Percentiles rank a stretch among this genome's conserved stretches.
Conservation (phyloP, 169 alveolate genomes). For the Eimeria praecox region DNA sequence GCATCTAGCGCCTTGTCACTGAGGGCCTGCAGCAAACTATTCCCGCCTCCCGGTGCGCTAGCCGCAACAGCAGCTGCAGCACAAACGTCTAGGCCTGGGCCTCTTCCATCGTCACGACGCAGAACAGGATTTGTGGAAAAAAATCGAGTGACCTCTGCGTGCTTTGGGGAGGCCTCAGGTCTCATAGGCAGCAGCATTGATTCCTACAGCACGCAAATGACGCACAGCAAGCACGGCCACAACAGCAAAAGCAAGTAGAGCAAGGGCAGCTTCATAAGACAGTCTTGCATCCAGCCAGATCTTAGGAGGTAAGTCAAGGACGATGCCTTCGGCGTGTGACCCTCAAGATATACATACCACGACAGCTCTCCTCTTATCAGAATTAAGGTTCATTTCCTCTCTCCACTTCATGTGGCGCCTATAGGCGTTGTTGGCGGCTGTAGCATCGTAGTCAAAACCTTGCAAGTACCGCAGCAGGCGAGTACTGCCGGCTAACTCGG, state of each 20-base stretch:
- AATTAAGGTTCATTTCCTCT: conserved; percentile 13
- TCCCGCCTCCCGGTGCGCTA: conserved; percentile 56
- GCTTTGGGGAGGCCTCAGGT: conserved; percentile 71
- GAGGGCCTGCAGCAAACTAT: conserved; percentile 38
- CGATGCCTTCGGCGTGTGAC: background rate
- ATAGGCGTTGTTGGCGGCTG: conserved; percentile 73
- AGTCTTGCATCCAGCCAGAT: background rate
- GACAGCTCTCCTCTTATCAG: conserved; percentile 42
- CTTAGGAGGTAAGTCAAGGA: background rate
- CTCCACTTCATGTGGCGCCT: conserved; percentile 78
- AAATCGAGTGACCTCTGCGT: conserved; percentile 64
- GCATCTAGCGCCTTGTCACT: conserved; percentile 63
- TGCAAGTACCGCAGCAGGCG: conserved; percentile 76
- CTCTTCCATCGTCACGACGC: conserved; percentile 43
- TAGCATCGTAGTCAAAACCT: conserved; percentile 69
- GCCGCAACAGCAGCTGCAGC: conserved; percentile 74
- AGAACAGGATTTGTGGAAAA: conserved; percentile 73
- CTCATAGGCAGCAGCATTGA: conserved; percentile 70
- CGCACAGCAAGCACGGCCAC: background rate
- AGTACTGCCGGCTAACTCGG: conserved; percentile 73
- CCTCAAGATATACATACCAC: conserved; percentile 25
- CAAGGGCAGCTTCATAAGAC: background rate
- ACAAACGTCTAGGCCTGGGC: background rate
- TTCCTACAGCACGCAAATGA: conserved; percentile 17
- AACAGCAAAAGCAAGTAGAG: background rate